These are phyloP conservation scores for Curvularia hawaiiensis DNA, from an alignment of 2,329 filamentous ascomycete genomes.

Conservation along the genomic window DNA sequence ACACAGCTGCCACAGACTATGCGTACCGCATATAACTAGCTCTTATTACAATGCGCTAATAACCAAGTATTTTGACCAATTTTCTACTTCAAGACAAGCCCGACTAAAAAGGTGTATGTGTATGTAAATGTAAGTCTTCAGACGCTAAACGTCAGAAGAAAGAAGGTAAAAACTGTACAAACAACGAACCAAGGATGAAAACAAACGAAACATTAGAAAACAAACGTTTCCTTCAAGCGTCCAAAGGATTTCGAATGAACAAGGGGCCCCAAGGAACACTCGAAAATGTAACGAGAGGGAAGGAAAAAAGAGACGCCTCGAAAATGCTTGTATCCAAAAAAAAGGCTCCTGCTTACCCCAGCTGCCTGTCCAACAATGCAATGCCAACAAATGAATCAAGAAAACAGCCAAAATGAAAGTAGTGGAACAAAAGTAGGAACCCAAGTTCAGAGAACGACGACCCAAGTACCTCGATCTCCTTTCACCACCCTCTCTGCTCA, in stretches of 20 bases:
- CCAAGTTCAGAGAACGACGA: not conserved
- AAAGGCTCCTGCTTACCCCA: not conserved
- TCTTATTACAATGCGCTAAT: not conserved
- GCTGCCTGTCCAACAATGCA: not conserved
- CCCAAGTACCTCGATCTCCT: not conserved
- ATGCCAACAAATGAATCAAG: not conserved
- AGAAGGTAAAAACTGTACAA: too few relatives aligned
- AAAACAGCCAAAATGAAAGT: not conserved
- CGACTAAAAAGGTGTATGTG: too few relatives aligned
- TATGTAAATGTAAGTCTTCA: too few relatives aligned
- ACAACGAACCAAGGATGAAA: too few relatives aligned
- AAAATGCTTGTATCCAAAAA: not conserved
- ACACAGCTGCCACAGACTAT: not conserved
- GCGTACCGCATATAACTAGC: not conserved
- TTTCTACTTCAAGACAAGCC: not conserved
- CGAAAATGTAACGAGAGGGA: not conserved
- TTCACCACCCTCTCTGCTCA: not conserved
- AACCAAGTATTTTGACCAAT: not conserved
- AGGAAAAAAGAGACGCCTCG: not conserved
- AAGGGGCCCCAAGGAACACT: too few relatives aligned
- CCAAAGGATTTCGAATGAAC: not conserved
- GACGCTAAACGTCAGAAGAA: too few relatives aligned
- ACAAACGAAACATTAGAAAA: not conserved
- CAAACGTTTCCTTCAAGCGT: not conserved
- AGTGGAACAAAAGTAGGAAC: not conserved